Percentiles rank a stretch among this genome's conserved stretches.
Conservation (phyloP, 2,329 filamentous ascomycete species). For the Talaromyces sp. region DNA sequence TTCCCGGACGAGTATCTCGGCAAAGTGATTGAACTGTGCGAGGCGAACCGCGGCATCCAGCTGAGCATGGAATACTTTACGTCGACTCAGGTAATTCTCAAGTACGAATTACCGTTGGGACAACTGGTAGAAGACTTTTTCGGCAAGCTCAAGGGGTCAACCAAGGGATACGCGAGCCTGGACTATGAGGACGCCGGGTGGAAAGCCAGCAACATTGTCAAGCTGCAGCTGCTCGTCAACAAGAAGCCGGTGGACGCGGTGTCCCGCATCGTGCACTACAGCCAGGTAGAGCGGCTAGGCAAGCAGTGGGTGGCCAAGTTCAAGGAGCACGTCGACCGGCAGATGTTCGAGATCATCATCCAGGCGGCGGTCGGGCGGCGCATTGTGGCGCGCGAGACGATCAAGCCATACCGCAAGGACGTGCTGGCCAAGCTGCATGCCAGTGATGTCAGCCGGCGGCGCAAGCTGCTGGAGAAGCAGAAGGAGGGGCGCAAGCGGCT, state of each 20-base stretch:
- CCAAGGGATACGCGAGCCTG: slow-evolving; percentile 90
- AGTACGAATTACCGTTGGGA: slow-evolving; percentile 81
- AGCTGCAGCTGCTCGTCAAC: slow-evolving; percentile 90
- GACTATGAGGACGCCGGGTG: slow-evolving; percentile 97
- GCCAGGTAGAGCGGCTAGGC: slow-evolving; percentile 74
- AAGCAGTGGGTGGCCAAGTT: slow-evolving; percentile 90
- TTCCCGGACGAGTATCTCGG: slow-evolving; percentile 92
- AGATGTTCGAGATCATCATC: slow-evolving; percentile 96
- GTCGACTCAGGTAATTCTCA: slow-evolving; percentile 84
- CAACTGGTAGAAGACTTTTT: slow-evolving; percentile 96
- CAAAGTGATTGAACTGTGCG: slow-evolving; percentile 90
- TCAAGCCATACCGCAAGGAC: slow-evolving; percentile 96
- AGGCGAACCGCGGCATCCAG: slow-evolving; percentile 81
- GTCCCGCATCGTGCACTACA: slow-evolving; percentile 77
- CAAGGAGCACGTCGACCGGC: slow-evolving; percentile 90
- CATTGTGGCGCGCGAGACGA: slow-evolving; percentile 84
- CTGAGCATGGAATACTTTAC: slow-evolving; percentile 87
- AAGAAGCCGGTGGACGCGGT: slow-evolving; percentile 91
- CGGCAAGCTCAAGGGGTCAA: slow-evolving; percentile 87
- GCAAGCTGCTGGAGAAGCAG: slow-evolving; percentile 91
- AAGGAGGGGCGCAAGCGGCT: slow-evolving; percentile 91
- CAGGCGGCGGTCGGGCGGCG: slow-evolving; percentile 79
- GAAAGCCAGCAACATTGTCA: slow-evolving; percentile 71
- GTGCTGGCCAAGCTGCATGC: slow-evolving; percentile 91
- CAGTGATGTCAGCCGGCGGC: slow-evolving; percentile 72